phyloP scores from a whole-genome alignment of 1,284 basidiomycete genomes.

The Xerocomus amazonicus region DNA sequence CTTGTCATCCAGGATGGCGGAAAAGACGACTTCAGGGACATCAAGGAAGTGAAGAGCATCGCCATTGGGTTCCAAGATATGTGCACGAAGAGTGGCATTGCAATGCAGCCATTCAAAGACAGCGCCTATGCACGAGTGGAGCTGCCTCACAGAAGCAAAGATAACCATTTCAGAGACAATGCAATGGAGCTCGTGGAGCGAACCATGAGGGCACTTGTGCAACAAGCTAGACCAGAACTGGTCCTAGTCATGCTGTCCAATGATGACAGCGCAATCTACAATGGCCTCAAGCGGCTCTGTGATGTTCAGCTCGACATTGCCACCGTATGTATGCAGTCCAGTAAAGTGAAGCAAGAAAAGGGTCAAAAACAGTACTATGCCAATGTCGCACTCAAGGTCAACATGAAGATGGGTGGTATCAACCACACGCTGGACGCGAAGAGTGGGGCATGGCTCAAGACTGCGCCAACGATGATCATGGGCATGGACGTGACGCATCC shows the following conservation, averaged over 20 bases:
- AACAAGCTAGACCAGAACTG: conserved; percentile 30
- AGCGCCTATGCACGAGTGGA: conserved; percentile 5
- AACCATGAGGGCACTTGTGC: conserved; percentile 18
- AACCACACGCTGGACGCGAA: conserved; percentile 60
- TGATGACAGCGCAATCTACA: conserved; percentile 65
- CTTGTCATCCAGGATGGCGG: conserved; percentile 59
- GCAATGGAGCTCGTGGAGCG: conserved; percentile 23
- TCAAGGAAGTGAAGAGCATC: conserved; percentile 44
- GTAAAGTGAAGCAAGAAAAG: conserved; percentile 52
- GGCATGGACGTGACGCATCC: conserved; percentile 83
- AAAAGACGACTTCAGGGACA: conserved; percentile 37
- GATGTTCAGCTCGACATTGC: conserved; percentile 63
- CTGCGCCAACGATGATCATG: conserved; percentile 67
- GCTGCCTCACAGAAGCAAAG: conserved; percentile 3
- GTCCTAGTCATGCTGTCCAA: conserved; percentile 60
- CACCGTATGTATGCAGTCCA: conserved; percentile 64
- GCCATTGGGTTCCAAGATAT: conserved; percentile 49
- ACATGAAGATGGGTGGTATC: conserved; percentile 76
- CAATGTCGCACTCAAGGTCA: conserved; percentile 48
- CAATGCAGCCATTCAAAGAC: background rate
- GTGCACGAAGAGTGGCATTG: conserved; percentile 61
- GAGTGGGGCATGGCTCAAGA: conserved; percentile 53
- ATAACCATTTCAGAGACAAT: conserved; percentile 8
- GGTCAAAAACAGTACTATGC: conserved; percentile 38
- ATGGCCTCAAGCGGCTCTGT: conserved; percentile 66